Base-by-base conservation (phyloP, 495 filamentous ascomycete genomes). In the Gamarada debralockiae region DNA sequence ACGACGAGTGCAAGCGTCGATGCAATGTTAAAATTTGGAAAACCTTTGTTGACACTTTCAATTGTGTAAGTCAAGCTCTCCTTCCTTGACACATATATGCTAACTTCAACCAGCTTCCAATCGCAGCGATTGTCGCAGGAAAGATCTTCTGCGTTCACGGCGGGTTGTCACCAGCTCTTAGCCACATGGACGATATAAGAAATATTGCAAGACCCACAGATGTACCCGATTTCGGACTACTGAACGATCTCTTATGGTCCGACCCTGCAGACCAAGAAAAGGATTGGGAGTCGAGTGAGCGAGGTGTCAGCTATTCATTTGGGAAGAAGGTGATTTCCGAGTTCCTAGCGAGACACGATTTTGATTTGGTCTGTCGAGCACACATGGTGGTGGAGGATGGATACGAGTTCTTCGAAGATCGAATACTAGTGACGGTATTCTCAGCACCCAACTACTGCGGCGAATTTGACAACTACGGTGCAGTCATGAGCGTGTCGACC, bases 341-440 rank as follows among this genome's bases (percentile, higher is more conserved):
- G 58, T 99, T 99, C 68, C 75, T 99, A 58, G 86, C 90, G 48
- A 81, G 84, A 31, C 92, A 97, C 65, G 93, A 99, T 63, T 99
- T 99, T 65, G 93, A 99, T 69, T 70, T 99, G 31, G 92, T 99
- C 27, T 97, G 95, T 67, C 81, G 93, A 44, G 93, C 93, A 45
- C 93, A 99, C 74, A 99, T 99, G 93, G 93, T 99, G 44, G 93
- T 99, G 15, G 93, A 99, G 66, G 93, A 99, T 71, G 93, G 93
- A 13, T 99, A 99, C 71, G 93, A 99, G 61, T 99, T 99, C 69
- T 99, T 97, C 65, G 93, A 88, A 45, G 93, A 99, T 61, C 82
- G 93, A 37, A 87, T 97, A 50, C 70, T 99, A 23, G 93, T 99
- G 45, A 99, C 93, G 0, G 93, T 99, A 9, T 99, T 98, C 64